Percentiles rank a stretch among this genome's conserved stretches.
phyloP scores from a whole-genome alignment of 441 rosid species.

The Geranium incanum region DNA sequence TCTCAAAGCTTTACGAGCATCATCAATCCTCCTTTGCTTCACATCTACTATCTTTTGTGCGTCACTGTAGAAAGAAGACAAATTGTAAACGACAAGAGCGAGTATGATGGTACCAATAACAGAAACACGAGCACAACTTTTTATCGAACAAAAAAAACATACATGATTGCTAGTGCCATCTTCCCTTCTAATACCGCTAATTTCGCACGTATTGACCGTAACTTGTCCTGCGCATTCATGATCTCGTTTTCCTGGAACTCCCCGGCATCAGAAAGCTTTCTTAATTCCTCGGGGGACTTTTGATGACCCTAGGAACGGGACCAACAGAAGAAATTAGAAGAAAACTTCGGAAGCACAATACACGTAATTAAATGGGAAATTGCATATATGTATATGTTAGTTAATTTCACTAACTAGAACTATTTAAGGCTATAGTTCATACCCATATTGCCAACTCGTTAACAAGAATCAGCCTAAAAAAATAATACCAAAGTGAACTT shows the following conservation, averaged over 20 bases:
- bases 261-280: constrained; percentile 61
- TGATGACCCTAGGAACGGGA: constrained; percentile 30
- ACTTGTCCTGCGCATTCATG: constrained; percentile 46
- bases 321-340: not conserved
- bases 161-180: constrained; percentile 71
- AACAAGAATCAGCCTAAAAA: too few species aligned
- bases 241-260: constrained; percentile 78
- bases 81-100: not conserved
- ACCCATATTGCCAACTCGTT: too few species aligned
- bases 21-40: constrained; percentile 61
- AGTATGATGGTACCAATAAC: constrained; percentile 5
- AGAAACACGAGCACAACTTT: not conserved
- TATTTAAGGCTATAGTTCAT: too few species aligned
- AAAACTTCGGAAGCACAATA: not conserved
- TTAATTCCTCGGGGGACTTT: constrained; percentile 34
- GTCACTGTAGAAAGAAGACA: constrained; percentile 40
- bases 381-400: not conserved
- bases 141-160: constrained; percentile 19
- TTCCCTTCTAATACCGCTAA: constrained; percentile 75
- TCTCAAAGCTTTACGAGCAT: constrained; percentile 51
- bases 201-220: constrained; percentile 70
- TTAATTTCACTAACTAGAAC: too few species aligned
- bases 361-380: not conserved
- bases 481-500: too few species aligned
- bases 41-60: constrained; percentile 54